Evolutionary conservation across 768 basidiomycete genomes (phyloP), one percentile per base, ranked within the genome.

Genomic region (Fibroporia radiculosa): DNA sequence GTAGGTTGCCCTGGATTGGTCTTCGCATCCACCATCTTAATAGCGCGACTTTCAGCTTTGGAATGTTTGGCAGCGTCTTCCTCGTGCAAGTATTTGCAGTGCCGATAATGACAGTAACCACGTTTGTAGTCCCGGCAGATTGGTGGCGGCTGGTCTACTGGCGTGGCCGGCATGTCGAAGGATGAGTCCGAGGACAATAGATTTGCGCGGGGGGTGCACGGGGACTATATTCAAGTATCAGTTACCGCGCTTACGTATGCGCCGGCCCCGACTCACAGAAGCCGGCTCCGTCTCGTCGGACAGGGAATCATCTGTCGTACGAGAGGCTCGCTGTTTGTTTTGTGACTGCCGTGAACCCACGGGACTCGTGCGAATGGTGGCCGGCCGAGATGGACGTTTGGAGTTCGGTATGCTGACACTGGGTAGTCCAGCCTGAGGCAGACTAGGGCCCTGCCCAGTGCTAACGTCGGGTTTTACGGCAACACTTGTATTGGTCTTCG

Each of bases 41-140:
- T 14, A 13, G 16, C 22, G 18, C 1, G 14, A 2, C 14, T 2
- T 6, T 37, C 25, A 11, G 34, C 28, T n/a, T 10, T 40, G 18
- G 29, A 16, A 22, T 12, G 20, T 23, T 10, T 29, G 12, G 14
- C 27, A 37, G 18, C 11, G 22, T 5, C 26, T 26, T 29, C 13
- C 13, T 52, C 42, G 19, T 53, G 52, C 3, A 44, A 47, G 35
- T n/a, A 53, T 22, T 28, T 32, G 38, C 52, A 53, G 3, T 33
- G 16, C 3, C 6, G 27, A 19, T 40, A 25, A 3, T 26, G 1
- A 26, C 52, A 53, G 6, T 23, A 19, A 10, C 52, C 48, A 22
- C 40, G 38, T 10, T 42, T 16, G 22, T 25, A 48, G 12, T 48
- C 40, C 4, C 20, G 46, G 13, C 52, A 53, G 2, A 41, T 19